A percentile compares a stretch with the other conserved stretches of the same genome.
phyloP scores from a whole-genome alignment of 495 filamentous ascomycete species.

The Pyrenopolyporus hunteri region DNA sequence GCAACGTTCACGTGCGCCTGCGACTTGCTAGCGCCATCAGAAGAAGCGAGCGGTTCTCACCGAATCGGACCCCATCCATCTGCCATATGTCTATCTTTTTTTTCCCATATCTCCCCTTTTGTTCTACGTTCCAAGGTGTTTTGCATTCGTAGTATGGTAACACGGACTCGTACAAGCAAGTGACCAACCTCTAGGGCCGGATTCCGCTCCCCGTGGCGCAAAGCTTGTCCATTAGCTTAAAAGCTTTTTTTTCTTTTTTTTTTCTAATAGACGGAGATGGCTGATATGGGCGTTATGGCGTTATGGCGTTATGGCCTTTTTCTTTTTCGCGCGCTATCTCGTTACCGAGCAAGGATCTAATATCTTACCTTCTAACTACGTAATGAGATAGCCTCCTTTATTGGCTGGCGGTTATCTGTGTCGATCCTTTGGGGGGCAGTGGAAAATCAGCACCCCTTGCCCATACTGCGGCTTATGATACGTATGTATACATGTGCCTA shows the following conservation, averaged over 20 bases:
- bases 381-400: too few relatives aligned
- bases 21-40: slow-evolving; percentile 20
- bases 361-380: slow-evolving; percentile 30
- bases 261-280: too few relatives aligned
- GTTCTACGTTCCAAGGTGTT: background rate
- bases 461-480: slow-evolving; percentile 25
- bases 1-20: slow-evolving; percentile 32
- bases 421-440: slow-evolving; percentile 23
- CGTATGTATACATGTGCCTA: too few relatives aligned
- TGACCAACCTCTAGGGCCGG: background rate
- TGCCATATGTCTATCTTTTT: background rate
- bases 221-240: background rate
- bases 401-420: slow-evolving; percentile 36
- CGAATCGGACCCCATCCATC: slow-evolving; percentile 3
- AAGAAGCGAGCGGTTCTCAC: slow-evolving; percentile 1
- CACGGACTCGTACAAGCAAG: slow-evolving; percentile 8
- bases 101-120: background rate
- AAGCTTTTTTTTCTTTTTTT: too few relatives aligned
- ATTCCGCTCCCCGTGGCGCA: background rate
- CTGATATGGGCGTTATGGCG: background rate
- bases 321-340: slow-evolving; percentile 21
- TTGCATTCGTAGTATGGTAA: background rate
- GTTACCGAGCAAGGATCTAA: slow-evolving; percentile 21
- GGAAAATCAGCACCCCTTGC: slow-evolving; percentile 20
- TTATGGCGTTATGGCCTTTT: slow-evolving; percentile 6